Evolutionary conservation across 2,329 filamentous ascomycete genomes (phyloP).

Genomic region (Corynespora cassiicola): DNA sequence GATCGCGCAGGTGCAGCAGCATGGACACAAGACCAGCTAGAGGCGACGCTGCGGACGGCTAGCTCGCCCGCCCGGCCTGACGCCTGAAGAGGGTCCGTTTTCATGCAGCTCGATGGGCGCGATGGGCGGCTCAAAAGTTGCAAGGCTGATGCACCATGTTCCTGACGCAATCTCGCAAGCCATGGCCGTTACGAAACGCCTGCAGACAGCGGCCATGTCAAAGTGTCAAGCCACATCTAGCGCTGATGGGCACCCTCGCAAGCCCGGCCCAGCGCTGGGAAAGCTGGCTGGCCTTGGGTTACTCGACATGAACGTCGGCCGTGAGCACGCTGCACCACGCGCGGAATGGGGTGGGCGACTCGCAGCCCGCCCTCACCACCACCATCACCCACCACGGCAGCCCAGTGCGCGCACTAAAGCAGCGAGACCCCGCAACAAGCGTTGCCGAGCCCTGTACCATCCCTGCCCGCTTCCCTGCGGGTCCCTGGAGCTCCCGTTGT

Average conservation of each 20-base stretch:
- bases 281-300: slow-evolving; percentile 30
- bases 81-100: slow-evolving; percentile 27
- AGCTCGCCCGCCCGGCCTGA: slow-evolving; percentile 27
- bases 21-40: slow-evolving; percentile 31
- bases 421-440: slow-evolving; percentile 50
- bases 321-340: slow-evolving; percentile 29
- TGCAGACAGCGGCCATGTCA: slow-evolving; percentile 29
- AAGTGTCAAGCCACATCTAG: slow-evolving; percentile 28
- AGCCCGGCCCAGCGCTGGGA: slow-evolving; percentile 21
- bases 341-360: slow-evolving; percentile 23
- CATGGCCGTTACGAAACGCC: slow-evolving; percentile 44
- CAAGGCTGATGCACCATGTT: slow-evolving; percentile 50
- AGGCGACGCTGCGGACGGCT: slow-evolving; percentile 1
- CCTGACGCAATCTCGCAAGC: slow-evolving; percentile 50
- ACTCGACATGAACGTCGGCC: slow-evolving; percentile 36
- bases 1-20: slow-evolving; percentile 44
- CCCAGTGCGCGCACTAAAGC: slow-evolving; percentile 27
- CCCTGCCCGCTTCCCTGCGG: slow-evolving; percentile 32
- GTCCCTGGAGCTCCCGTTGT: slow-evolving; percentile 42
- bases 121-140: slow-evolving; percentile 43
- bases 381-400: slow-evolving; percentile 20
- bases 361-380: slow-evolving; percentile 29
- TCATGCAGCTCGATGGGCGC: slow-evolving; percentile 42
- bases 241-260: slow-evolving; percentile 31
- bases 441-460: slow-evolving; percentile 48